A percentile compares a stretch with the other conserved stretches of the same genome.
Evolutionary conservation across 2,329 filamentous ascomycete genomes (phyloP).

Genomic region (Xylariaceae sp.): DNA sequence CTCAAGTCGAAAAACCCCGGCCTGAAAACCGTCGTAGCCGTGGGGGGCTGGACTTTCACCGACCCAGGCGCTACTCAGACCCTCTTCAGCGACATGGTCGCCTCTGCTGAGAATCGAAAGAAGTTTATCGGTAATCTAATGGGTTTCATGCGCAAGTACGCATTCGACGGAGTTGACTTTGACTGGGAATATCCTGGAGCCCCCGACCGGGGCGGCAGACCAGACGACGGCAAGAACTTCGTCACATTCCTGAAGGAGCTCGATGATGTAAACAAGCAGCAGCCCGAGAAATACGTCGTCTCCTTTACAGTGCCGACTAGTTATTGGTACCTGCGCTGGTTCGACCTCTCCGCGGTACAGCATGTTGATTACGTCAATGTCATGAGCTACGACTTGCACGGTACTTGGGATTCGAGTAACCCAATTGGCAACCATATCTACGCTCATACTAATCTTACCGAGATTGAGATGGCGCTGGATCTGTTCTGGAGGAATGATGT

Average conservation of each 20-base stretch:
- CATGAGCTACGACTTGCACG: conserved; percentile 5
- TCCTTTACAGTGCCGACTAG: no score
- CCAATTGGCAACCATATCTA: neutral
- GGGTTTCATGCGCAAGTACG: conserved; percentile 33
- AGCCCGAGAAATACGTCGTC: no score
- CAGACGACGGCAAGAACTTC: no score
- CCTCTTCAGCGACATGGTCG: conserved; percentile 37
- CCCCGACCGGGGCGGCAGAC: no score
- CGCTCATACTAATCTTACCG: conserved; percentile 1
- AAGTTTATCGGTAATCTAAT: conserved; percentile 35
- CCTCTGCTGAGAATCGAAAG: conserved; percentile 11
- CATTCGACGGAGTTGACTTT: conserved; percentile 38
- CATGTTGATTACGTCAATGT: conserved; percentile 2
- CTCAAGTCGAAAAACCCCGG: conserved; percentile 39
- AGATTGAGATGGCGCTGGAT: neutral
- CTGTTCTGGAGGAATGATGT: neutral
- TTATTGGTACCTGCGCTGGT: no score
- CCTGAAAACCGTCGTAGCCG: conserved; percentile 44
- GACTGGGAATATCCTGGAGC: conserved; percentile 37
- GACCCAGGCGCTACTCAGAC: conserved; percentile 40
- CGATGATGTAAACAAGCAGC: no score
- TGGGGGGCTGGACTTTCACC: conserved; percentile 52
- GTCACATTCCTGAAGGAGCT: no score
- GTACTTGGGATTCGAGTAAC: neutral
- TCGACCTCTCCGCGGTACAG: no score